phyloP scores from a whole-genome alignment of 1,284 basidiomycete species.

The Flammula alnicola region DNA sequence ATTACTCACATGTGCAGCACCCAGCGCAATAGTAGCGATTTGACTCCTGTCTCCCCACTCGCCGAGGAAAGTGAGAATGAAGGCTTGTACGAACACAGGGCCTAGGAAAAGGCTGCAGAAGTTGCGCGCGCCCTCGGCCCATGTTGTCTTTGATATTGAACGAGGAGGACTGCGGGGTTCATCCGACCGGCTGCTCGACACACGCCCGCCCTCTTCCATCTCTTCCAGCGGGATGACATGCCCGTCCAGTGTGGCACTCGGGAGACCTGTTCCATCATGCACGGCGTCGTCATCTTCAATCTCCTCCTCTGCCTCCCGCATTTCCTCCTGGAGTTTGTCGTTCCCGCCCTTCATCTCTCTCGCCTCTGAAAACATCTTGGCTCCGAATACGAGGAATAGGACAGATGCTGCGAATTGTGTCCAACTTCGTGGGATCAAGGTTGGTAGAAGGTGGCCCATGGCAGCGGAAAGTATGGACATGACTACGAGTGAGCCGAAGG shows the following conservation, averaged over 20 bases:
- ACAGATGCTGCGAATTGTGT: conserved; percentile 81
- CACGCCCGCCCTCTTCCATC: conserved; percentile 57
- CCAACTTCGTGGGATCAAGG: conserved; percentile 80
- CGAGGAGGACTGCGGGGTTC: conserved; percentile 6
- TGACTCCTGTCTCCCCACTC: conserved; percentile 99
- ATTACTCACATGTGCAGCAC: conserved; percentile 85
- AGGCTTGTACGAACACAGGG: conserved; percentile 95
- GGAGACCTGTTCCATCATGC: conserved; percentile 45
- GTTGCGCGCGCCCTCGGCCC: conserved; percentile 78
- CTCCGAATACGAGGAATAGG: conserved; percentile 88
- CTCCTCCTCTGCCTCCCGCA: conserved; percentile 91
- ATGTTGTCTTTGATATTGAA: conserved; percentile 28
- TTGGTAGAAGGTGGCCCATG: conserved; percentile 85
- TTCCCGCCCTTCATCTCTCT: conserved; percentile 75
- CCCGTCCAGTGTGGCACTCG: conserved; percentile 34
- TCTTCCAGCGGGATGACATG: conserved; percentile 61
- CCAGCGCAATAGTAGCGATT: conserved; percentile 96
- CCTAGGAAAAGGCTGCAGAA: conserved; percentile 84
- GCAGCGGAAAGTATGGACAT: conserved; percentile 93
- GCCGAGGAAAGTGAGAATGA: conserved; percentile 94
- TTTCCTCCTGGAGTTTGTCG: conserved; percentile 88
- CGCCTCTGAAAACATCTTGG: conserved; percentile 85
- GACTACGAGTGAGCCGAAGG: conserved; percentile 85
- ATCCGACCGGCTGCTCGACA: conserved; percentile 8
- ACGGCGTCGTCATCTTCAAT: conserved; percentile 72